Base-by-base conservation (phyloP, 2,329 filamentous ascomycete species). In the Xylaria sp. region DNA sequence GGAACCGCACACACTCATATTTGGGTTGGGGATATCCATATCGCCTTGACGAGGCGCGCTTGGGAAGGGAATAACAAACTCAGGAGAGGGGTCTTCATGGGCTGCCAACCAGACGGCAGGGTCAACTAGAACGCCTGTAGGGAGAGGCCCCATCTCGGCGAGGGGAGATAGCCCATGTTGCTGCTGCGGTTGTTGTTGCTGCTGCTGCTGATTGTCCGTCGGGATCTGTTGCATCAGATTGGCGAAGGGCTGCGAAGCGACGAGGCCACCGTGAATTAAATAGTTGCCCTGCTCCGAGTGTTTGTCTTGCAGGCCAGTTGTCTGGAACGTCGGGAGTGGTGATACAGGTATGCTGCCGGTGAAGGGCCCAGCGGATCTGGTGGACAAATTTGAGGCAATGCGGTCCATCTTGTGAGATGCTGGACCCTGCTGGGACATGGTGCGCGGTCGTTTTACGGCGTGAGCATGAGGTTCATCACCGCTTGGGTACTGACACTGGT, bases 351-450 rank as follows among this genome's bases (percentile, higher is more conserved):
- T 76, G 41, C 76, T 78, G 73, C 72, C 76, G 68, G 77, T 77
- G 64, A 84, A 84, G 44, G 83, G 81, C 56, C 80, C 77, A 48
- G 76, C 81, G 34, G 80, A 78, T 59, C 75, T 77, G 31, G 82
- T 80, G 10, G 83, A 83, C 39, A 80, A 78, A 72, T 79, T 82
- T 48, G 84, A 86, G 15, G 78, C 76, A 63, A 79, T 82, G 65
- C 84, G 83, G 73, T 81, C 79, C 84, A 86, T 86, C 69, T 78
- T 77, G 37, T 81, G 78, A 1, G 80, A 77, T 9, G 76, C 69
- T 13, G 77, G 73, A 8, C 64, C 59, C 65, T 81, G 78, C 58
- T 80, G 80, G 37, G 78, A 78, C 78, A 80, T 78, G 69, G 78
- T 78, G 57, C 79, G 77, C 58, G 74, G 74, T 70, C 77, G 77